phyloP scores from a whole-genome alignment of 129 eudicot species.

The Escallonia rubra region DNA sequence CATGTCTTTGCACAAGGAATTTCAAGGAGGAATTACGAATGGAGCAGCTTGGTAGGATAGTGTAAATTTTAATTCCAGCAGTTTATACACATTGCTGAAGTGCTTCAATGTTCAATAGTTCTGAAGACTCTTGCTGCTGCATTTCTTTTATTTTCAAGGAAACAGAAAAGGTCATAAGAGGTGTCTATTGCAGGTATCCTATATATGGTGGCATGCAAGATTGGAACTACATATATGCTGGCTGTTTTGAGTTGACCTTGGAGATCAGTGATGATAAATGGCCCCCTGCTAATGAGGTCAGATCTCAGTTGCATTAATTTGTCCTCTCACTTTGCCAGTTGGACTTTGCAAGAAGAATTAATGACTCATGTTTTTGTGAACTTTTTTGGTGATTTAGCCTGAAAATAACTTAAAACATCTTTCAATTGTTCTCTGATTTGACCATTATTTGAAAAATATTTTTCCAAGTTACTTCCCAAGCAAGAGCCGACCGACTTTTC shows the following conservation, averaged over 20 bases:
- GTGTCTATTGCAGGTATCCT: constrained; percentile 71
- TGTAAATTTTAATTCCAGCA: background rate
- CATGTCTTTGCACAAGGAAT: constrained; percentile 80
- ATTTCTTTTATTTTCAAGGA: too few relatives aligned
- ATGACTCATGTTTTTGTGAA: too few relatives aligned
- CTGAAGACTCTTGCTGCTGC: background rate
- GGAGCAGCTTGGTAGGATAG: constrained; percentile 81
- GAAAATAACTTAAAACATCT: too few relatives aligned
- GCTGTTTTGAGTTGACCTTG: constrained; percentile 86
- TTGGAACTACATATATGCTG: constrained; percentile 77
- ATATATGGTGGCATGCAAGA: constrained; percentile 99
- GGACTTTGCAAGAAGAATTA: too few relatives aligned
- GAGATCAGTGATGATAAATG: constrained; percentile 93
- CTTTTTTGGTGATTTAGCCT: too few relatives aligned
- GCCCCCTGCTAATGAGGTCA: constrained; percentile 91
- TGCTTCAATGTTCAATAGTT: background rate
- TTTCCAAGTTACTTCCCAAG: too few relatives aligned
- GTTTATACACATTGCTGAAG: background rate
- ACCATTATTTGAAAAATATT: too few relatives aligned
- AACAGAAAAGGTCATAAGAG: too few relatives aligned
- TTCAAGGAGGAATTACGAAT: constrained; percentile 85
- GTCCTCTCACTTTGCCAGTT: too few relatives aligned
- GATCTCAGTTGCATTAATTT: constrained; percentile 6
- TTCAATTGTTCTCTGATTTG: too few relatives aligned
- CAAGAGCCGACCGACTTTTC: too few relatives aligned